A percentile compares a stretch with the other conserved stretches of the same genome.
phyloP scores from a whole-genome alignment of 2,329 filamentous ascomycete species.

The Fusarium decemcellulare region DNA sequence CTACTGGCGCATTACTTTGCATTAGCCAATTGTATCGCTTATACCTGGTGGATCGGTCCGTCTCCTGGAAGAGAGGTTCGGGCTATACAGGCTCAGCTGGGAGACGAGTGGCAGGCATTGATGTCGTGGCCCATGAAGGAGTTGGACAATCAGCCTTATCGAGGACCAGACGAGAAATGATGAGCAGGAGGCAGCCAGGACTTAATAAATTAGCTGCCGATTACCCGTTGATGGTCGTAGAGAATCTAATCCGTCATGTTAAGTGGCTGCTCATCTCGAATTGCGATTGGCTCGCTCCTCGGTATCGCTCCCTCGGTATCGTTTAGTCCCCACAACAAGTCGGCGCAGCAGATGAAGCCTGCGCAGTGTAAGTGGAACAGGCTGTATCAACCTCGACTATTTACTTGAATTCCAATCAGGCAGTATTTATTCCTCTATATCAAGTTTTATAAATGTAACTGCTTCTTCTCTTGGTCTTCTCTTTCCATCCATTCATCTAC shows the following conservation, averaged over 20 bases:
- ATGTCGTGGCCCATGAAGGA: slow-evolving; percentile 1
- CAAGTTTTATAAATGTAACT: too few relatives aligned
- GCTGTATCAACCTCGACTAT: neutral
- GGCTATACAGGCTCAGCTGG: slow-evolving; percentile 3
- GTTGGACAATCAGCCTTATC: neutral
- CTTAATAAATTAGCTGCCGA: too few relatives aligned
- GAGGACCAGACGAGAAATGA: too few relatives aligned
- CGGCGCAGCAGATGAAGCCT: neutral
- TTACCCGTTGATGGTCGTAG: too few relatives aligned
- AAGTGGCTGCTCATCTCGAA: too few relatives aligned
- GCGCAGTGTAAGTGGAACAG: neutral
- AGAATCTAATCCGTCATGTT: too few relatives aligned
- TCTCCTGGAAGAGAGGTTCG: neutral
- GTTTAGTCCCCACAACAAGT: neutral
- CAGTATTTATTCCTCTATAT: neutral
- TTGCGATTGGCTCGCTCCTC: neutral
- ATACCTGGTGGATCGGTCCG: slow-evolving; percentile 32
- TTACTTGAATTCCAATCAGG: too few relatives aligned
- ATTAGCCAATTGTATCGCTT: slow-evolving; percentile 21
- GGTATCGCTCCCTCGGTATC: slow-evolving; percentile 7
- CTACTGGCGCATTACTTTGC: slow-evolving; percentile 46
- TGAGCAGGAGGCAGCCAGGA: too few relatives aligned
- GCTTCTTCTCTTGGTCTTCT: too few relatives aligned
- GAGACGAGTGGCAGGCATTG: slow-evolving; percentile 6
- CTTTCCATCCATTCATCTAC: neutral